These are phyloP conservation scores for Fusarium camptoceras DNA, from an alignment of 2,329 filamentous ascomycete genomes.

Conservation along the genomic window DNA sequence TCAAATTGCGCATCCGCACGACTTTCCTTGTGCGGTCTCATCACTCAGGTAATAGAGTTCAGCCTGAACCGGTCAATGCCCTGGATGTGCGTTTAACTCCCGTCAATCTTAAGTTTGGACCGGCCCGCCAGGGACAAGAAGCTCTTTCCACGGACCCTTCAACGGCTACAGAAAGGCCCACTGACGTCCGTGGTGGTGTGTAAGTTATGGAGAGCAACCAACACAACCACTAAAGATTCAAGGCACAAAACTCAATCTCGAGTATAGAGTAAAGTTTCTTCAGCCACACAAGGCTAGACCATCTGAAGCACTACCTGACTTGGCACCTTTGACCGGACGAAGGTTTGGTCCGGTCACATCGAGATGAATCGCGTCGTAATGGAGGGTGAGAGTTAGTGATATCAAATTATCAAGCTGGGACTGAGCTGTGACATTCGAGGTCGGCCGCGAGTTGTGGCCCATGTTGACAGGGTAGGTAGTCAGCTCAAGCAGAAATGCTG, in stretches of 20 bases:
- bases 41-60: constrained; percentile 14
- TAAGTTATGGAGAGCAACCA: constrained; percentile 18
- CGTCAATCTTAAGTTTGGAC: constrained; percentile 32
- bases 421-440: constrained; percentile 19
- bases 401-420: constrained; percentile 4
- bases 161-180: constrained; percentile 32
- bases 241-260: constrained; percentile 38
- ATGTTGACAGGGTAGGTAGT: constrained; percentile 18
- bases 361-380: constrained; percentile 18
- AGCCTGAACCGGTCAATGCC: constrained; percentile 7
- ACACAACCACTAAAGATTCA: constrained; percentile 3
- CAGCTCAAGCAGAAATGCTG: constrained; percentile 8
- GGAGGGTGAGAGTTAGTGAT: constrained; percentile 29
- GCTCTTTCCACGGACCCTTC: constrained; percentile 26
- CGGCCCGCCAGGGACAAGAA: constrained; percentile 33
- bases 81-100: constrained; percentile 34
- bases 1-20: constrained; percentile 1
- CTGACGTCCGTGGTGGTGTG: constrained; percentile 27
- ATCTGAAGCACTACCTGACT: constrained; percentile 20
- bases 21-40: constrained; percentile 6
- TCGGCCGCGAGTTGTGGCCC: constrained; percentile 17
- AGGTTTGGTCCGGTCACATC: constrained; percentile 21
- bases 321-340: constrained; percentile 15
- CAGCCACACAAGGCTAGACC: constrained; percentile 28
- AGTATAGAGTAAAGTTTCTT: constrained; percentile 18